Evolutionary conservation across 805 yeast species (phyloP), one percentile per base, ranked within the genome.

Genomic region (Wickerhamomyces rabaulensis): DNA sequence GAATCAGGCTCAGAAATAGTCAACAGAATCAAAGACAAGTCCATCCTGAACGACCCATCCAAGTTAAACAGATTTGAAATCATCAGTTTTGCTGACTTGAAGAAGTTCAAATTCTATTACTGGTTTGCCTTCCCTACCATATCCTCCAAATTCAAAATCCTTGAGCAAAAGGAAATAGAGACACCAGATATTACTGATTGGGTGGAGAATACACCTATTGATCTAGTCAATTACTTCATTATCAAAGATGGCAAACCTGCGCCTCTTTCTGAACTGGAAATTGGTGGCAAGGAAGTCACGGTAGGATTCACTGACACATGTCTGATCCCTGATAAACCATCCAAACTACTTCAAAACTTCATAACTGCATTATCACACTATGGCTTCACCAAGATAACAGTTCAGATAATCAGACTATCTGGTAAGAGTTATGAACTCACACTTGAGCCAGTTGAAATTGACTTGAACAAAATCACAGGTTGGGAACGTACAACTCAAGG

Each of bases 401-500:
- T 80, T 0, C 63, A 68, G 21, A 62, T 78, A 15, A 67, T 60
- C 45, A 67, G 82, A 40, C 62, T 56, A 31, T 56, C 62, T 26
- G 64, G 62, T 3, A 40, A 57, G 2, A 65, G 67, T 29, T 68
- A 64, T 42, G 58, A 61, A 20, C 27, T 70, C 20, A 42, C 29
- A 1, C 46, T 74, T 3, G 21, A 36, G 10, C 40, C 53, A 12
- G 4, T 45, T 13, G 53, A 52, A 3, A 33, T 46, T 1, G 57
- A 55, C 4, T 40, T 47, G 1, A 40, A 51, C 0, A 79, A 74
- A 45, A 69, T 80, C 0, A 73, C 83, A 3, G 99, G 99, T 0
- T 94, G 99, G 99, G 98, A 92, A 58, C 76, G 94, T 50, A 87
- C 89, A 23, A 65, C 74, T 7, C 76, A 73, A 38, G 89, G 87